Conservation (phyloP, 2,329 filamentous ascomycete genomes). For the Aspergillus transmontanensis region DNA sequence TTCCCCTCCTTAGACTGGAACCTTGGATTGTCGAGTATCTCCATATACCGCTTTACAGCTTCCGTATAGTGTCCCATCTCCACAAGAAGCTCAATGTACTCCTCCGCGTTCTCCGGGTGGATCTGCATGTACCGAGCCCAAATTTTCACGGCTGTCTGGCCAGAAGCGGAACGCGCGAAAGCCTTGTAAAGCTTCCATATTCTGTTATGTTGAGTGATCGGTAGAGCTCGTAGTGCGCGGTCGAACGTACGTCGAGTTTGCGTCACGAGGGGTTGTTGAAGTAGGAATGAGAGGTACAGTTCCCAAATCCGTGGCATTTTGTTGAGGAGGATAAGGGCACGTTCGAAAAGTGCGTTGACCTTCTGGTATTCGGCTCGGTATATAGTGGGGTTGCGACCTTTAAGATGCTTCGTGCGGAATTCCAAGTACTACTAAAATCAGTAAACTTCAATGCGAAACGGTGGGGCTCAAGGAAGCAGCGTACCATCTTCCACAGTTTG, state of each 20-base stretch:
- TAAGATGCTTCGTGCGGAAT: conserved; percentile 78
- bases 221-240: conserved; percentile 84
- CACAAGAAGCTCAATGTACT: conserved; percentile 87
- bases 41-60: conserved; percentile 87
- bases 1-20: conserved; percentile 94
- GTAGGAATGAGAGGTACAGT: conserved; percentile 89
- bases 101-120: conserved; percentile 91
- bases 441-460: conserved; percentile 13
- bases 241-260: conserved; percentile 86
- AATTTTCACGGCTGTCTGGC: conserved; percentile 86
- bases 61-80: conserved; percentile 85
- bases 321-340: conserved; percentile 88
- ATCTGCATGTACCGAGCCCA: conserved; percentile 98
- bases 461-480: conserved; percentile 19
- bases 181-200: conserved; percentile 91
- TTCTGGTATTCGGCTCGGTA: conserved; percentile 84
- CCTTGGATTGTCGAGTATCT: conserved; percentile 83
- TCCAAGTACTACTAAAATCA: conserved; percentile 69
- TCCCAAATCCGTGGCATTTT: conserved; percentile 99
- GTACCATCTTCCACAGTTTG: conserved; percentile 95
- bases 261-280: conserved; percentile 89
- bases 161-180: conserved; percentile 88
- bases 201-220: conserved; percentile 91
- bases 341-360: conserved; percentile 92
- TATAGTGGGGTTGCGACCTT: conserved; percentile 78